These are phyloP conservation scores for Pseudonitzschia pungens DNA, from an alignment of 108 stramenopile species.

Conservation along the genomic window DNA sequence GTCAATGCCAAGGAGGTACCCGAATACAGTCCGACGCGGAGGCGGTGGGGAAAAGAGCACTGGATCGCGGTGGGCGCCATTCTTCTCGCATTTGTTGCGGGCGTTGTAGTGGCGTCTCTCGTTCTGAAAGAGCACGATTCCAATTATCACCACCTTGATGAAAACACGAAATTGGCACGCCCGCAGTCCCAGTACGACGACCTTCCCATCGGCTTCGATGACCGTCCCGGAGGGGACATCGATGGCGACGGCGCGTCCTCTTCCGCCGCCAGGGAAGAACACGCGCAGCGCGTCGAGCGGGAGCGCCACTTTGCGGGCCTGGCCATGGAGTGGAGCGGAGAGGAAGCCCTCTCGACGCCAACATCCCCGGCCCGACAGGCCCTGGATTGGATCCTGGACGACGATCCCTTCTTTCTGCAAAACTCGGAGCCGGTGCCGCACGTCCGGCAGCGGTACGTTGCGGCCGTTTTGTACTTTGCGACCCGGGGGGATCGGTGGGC, in stretches of 20 bases:
- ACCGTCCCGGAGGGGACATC: too few relatives aligned
- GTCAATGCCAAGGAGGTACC: too few relatives aligned
- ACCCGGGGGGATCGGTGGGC: background rate
- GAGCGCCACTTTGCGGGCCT: background rate
- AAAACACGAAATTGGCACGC: too few relatives aligned
- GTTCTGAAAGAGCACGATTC: too few relatives aligned
- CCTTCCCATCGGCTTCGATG: too few relatives aligned
- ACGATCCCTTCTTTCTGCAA: background rate
- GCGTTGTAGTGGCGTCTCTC: background rate
- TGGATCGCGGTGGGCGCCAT: background rate
- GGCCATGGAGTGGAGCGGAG: conserved; percentile 6
- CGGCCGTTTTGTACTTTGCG: conserved; percentile 14
- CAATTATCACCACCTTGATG: too few relatives aligned
- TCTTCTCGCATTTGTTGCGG: background rate
- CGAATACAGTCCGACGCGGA: too few relatives aligned
- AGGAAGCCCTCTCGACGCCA: background rate
- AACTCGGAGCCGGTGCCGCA: background rate
- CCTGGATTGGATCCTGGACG: conserved; percentile 1
- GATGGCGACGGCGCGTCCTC: background rate
- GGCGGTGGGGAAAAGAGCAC: background rate
- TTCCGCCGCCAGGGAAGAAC: background rate
- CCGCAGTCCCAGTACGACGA: too few relatives aligned
- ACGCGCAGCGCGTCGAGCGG: background rate
- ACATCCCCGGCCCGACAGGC: background rate
- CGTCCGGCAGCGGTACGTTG: conserved; percentile 15